A percentile compares a stretch with the other conserved stretches of the same genome.
Conservation (phyloP, 345 rosid genomes). For the Hibiscus trionum region DNA sequence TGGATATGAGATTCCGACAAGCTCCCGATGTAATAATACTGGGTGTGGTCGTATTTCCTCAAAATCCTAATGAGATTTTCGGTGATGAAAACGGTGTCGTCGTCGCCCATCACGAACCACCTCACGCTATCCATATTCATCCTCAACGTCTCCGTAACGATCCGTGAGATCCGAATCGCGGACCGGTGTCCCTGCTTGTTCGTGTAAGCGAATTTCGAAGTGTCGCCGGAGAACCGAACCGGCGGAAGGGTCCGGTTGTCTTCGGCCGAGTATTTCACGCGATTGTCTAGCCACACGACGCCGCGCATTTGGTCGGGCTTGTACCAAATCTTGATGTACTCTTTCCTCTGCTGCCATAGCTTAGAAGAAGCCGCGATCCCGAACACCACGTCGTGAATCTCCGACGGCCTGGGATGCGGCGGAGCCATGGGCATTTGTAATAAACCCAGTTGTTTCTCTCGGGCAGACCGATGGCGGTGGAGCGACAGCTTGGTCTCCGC, state of each 20-base stretch:
- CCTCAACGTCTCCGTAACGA: constrained; percentile 77
- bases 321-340: constrained; percentile 92
- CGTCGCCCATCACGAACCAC: constrained; percentile 99
- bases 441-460: background rate
- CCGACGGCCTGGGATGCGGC: constrained; percentile 23
- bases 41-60: constrained; percentile 74
- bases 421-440: background rate
- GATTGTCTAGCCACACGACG: constrained; percentile 76
- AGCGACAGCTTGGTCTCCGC: background rate
- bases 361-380: constrained; percentile 94
- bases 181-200: constrained; percentile 87
- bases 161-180: constrained; percentile 89
- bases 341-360: constrained; percentile 78
- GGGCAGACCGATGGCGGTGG: constrained; percentile 5
- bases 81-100: constrained; percentile 84
- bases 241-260: constrained; percentile 42
- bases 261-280: constrained; percentile 24
- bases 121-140: constrained; percentile 48
- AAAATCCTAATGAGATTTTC: constrained; percentile 73
- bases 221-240: constrained; percentile 57
- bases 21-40: constrained; percentile 92
- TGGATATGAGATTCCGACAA: constrained; percentile 91
- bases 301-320: constrained; percentile 65
- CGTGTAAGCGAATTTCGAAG: constrained; percentile 58
- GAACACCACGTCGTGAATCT: constrained; percentile 60